Percentiles rank a stretch among this genome's conserved stretches.
Conservation (phyloP, 768 basidiomycete species). For the Tricholoma matsutake region DNA sequence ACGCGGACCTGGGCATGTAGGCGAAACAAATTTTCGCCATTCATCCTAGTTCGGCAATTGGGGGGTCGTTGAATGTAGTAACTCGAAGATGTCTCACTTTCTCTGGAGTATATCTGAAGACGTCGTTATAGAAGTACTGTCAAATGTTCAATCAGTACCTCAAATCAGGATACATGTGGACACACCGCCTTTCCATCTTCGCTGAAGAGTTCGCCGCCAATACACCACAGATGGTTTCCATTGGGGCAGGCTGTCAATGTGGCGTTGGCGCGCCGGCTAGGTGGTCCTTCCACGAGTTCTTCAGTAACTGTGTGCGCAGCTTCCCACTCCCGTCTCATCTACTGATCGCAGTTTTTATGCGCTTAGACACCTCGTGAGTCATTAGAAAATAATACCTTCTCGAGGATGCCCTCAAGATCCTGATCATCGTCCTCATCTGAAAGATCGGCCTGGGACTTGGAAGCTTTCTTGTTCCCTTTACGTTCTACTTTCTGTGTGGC, state of each 20-base stretch:
- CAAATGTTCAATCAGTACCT: neutral
- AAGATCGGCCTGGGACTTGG: conserved; percentile 42
- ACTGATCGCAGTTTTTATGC: conserved; percentile 29
- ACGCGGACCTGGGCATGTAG: conserved; percentile 82
- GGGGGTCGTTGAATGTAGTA: neutral
- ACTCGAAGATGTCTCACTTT: conserved; percentile 43
- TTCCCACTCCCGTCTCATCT: conserved; percentile 85
- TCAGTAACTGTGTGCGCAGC: conserved; percentile 79
- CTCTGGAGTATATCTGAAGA: conserved; percentile 82
- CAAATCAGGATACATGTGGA: conserved; percentile 4
- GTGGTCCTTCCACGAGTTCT: conserved; percentile 80
- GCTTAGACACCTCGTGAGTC: conserved; percentile 3
- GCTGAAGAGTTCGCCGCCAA: conserved; percentile 85
- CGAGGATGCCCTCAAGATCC: conserved; percentile 82
- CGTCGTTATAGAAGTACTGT: conserved; percentile 85
- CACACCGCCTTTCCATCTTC: conserved; percentile 79
- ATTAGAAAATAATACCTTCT: conserved; percentile 47
- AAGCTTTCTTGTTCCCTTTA: conserved; percentile 65
- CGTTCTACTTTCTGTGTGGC: conserved; percentile 63
- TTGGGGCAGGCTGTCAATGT: conserved; percentile 77
- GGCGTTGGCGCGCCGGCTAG: conserved; percentile 79
- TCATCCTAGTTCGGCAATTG: conserved; percentile 53
- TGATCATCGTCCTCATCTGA: conserved; percentile 56
- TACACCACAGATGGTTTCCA: conserved; percentile 79
- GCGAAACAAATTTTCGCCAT: conserved; percentile 84